Base-by-base conservation (phyloP, 2,329 filamentous ascomycete species). In the Aspergillus latus region DNA sequence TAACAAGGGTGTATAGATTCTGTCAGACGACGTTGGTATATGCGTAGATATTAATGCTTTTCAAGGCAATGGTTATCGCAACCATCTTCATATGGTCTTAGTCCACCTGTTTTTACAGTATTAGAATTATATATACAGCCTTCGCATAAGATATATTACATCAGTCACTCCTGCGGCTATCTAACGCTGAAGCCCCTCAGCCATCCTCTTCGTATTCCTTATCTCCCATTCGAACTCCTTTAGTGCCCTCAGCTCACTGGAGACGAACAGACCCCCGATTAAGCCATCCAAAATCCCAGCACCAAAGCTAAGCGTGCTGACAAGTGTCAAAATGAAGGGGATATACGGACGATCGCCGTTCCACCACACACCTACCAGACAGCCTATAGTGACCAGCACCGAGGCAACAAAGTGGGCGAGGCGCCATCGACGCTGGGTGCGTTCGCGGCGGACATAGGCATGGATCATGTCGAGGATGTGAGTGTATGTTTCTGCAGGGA, bases 141-240 rank as follows among this genome's bases (percentile, higher is more conserved):
- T 21, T 21, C 21, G 21, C 21, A 21, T 21, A 21, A 21, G 21
- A 34, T 34, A 34, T 34, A 34, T 11, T 8, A 34, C 37, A 40
- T 21, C 16, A 42, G 21, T 42, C 39, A 42, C 15, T 42, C 2
- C n/a, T 15, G 21, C 4, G 5, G n/a, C 10, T 13, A 37, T 37
- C 34, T 21, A 21, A 21, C 21, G 21, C 9, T 13, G 5, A 37
- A 13, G 9, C 34, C 11, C 7, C 13, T 42, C 51, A 34, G 49
- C 30, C 9, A 51, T n/a, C 42, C 36, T 28, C 49, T 59, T 59
- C 10, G 88, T 87, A 69, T 89, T 92, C 49, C 78, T 78, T 28
- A 97, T 87, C 74, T 99, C 94, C 89, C 91, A 97, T 70, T 94
- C 86, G 75, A 97, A 97, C 77, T 99, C 94, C 66, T 85, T 87